Percentiles rank a stretch among this genome's conserved stretches.
These are phyloP conservation scores for Pichia californica DNA, from an alignment of 805 yeast species.

Conservation along the genomic window DNA sequence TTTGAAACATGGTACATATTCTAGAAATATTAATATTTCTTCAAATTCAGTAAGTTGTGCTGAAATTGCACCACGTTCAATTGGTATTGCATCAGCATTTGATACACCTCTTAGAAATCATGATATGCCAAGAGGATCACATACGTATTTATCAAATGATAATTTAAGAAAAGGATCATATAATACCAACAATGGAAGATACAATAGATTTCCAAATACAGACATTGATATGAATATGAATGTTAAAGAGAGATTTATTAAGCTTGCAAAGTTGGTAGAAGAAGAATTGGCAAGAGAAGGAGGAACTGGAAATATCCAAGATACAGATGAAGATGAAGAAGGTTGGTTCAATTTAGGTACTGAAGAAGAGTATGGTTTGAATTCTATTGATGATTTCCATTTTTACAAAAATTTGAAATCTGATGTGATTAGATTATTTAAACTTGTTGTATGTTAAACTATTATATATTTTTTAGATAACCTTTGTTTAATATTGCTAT, in stretches of 20 bases:
- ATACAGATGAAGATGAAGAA: constrained; percentile 12
- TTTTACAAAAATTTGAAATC: constrained; percentile 20
- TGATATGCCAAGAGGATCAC: too few species aligned
- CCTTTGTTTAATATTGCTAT: too few species aligned
- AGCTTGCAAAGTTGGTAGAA: constrained; percentile 7
- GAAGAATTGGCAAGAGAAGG: constrained; percentile 10
- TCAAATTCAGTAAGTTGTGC: constrained; percentile 14
- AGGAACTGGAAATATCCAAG: not conserved
- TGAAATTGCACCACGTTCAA: constrained; percentile 21
- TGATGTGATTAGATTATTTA: constrained; percentile 20
- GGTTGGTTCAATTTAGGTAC: constrained; percentile 22
- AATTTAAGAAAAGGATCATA: not conserved
- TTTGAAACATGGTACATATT: not conserved
- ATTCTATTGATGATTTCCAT: constrained; percentile 22
- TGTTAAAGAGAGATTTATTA: constrained; percentile 3
- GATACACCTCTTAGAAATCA: not conserved
- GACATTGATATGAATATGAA: not conserved
- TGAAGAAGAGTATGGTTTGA: constrained; percentile 9
- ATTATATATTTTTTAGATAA: too few species aligned
- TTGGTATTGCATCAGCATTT: constrained; percentile 12
- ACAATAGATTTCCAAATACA: not conserved
- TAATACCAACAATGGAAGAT: not conserved
- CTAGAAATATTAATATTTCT: not conserved
- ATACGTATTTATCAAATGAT: too few species aligned
- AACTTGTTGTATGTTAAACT: constrained; percentile 4